Base-by-base conservation (phyloP, 148 eudicot genomes). In the Heliosperma pusillum region DNA sequence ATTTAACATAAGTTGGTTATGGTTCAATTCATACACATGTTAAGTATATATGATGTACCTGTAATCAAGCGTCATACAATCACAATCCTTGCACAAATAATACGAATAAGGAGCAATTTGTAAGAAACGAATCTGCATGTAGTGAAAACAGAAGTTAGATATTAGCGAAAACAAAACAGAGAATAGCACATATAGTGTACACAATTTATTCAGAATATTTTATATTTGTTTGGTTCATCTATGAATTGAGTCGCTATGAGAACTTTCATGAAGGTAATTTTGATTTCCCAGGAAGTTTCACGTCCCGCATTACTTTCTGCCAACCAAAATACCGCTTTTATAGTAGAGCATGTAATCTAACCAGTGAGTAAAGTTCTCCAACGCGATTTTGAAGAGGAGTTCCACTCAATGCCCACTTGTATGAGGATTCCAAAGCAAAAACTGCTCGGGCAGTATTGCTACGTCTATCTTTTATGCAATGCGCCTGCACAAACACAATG, bases 371-470 rank as follows among this genome's bases (percentile, higher is more conserved):
- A 67, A 95, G 90, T 78, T 95, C 99, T 78, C 99, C 97, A 40
- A 92, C 97, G 81, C 91, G 96, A 83, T 95, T 95, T 85, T 92
- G 99, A 74, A 95, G 91, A 15, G 99, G 99, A 33, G 99, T 95
- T 69, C 97, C 99, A 87, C 96, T 95, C 81, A 95, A 81, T 62
- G 99, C 99, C 99, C 97, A 95, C 79, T 90, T 95, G 78, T 87
- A 95, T 4, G 87, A 84, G 69, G 97, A 95, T 78, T 86, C 82
- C 77, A 95, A 80, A 12, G 91, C 90, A 85, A 92, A 86, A 73
- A 95, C 86, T 74, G 97, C 96, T 82, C 81, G 91, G 24, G 97
- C 91, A 45, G 99, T 95, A 81, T 90, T 92, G 71, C 90, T 79
- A 60, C 90, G 90, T 83, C 93, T 87, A 78, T 86, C 90, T 85